A percentile compares a stretch with the other conserved stretches of the same genome.
Conservation (phyloP, 2,329 filamentous ascomycete species). For the Neofusicoccum ribis region DNA sequence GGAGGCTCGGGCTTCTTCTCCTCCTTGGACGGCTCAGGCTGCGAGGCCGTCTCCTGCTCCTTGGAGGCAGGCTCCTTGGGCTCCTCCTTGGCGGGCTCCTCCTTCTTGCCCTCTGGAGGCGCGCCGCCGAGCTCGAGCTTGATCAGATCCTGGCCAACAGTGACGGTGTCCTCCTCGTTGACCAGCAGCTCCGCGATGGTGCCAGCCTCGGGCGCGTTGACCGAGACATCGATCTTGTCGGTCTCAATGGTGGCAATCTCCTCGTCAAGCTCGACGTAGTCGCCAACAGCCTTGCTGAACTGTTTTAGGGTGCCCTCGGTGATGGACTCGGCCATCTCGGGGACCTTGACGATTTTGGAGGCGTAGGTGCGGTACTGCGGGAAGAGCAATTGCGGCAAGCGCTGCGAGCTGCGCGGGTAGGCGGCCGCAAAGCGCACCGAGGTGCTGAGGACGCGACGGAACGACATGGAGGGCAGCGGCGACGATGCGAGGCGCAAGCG, state of each 20-base stretch:
- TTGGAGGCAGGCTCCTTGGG: slow-evolving; percentile 61
- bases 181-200: slow-evolving; percentile 89
- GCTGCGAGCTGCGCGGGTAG: slow-evolving; percentile 30
- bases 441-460: slow-evolving; percentile 20
- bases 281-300: slow-evolving; percentile 89
- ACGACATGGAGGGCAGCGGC: slow-evolving; percentile 5
- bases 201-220: slow-evolving; percentile 89
- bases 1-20: slow-evolving; percentile 36
- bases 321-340: slow-evolving; percentile 98
- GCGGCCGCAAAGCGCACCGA: slow-evolving; percentile 23
- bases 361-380: slow-evolving; percentile 47
- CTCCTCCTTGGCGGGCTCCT: slow-evolving; percentile 55
- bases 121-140: slow-evolving; percentile 72
- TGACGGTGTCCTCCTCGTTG: slow-evolving; percentile 92
- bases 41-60: slow-evolving; percentile 57
- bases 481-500: not conserved
- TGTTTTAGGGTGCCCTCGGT: slow-evolving; percentile 96
- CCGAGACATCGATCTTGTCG: slow-evolving; percentile 98
- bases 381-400: slow-evolving; percentile 28
- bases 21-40: slow-evolving; percentile 37
- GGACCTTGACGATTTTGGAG: slow-evolving; percentile 87
- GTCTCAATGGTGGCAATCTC: slow-evolving; percentile 99
- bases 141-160: slow-evolving; percentile 87
- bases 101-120: slow-evolving; percentile 53
- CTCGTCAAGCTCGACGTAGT: slow-evolving; percentile 92